These are phyloP conservation scores for Phytophthora lateralis DNA, from an alignment of 352 stramenopile species.

Conservation along the genomic window DNA sequence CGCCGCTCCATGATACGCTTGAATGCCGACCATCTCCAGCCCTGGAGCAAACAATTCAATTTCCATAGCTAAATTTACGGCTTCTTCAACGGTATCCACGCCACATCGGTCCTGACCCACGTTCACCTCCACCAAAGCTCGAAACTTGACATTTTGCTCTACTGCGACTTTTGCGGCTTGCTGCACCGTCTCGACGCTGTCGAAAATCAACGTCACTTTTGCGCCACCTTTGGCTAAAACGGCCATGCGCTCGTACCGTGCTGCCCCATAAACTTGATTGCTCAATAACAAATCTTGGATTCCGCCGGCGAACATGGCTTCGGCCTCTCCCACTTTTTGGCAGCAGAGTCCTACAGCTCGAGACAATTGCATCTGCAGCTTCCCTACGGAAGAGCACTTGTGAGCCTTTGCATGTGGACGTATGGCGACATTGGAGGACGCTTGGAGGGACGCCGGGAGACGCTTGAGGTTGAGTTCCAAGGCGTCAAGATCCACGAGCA, in stretches of 20 bases:
- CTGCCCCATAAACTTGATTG: slow-evolving; percentile 61
- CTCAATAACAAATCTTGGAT: slow-evolving; percentile 66
- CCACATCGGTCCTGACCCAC: slow-evolving; percentile 79
- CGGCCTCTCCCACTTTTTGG: slow-evolving; percentile 72
- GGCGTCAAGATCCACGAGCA: slow-evolving; percentile 69
- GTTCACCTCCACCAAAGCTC: slow-evolving; percentile 73
- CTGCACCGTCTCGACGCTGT: slow-evolving; percentile 47
- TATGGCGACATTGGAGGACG: slow-evolving; percentile 41
- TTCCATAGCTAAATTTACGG: slow-evolving; percentile 41
- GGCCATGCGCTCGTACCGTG: slow-evolving; percentile 62
- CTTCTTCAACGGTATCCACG: slow-evolving; percentile 56
- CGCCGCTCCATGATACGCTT: slow-evolving; percentile 74
- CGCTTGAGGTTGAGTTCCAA: slow-evolving; percentile 58
- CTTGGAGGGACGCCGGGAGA: slow-evolving; percentile 42
- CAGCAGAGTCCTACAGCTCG: slow-evolving; percentile 62
- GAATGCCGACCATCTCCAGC: slow-evolving; percentile 58
- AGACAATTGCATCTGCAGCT: slow-evolving; percentile 52
- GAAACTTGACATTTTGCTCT: slow-evolving; percentile 39
- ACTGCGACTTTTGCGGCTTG: slow-evolving; percentile 44
- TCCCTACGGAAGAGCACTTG: slow-evolving; percentile 61
- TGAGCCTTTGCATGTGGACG: slow-evolving; percentile 79
- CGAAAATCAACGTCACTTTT: slow-evolving; percentile 67
- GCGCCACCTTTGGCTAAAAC: slow-evolving; percentile 38
- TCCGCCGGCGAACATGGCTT: slow-evolving; percentile 72
- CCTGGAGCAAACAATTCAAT: slow-evolving; percentile 29